Base-by-base conservation (phyloP, 495 filamentous ascomycete genomes). In the Neurospora cerealis region DNA sequence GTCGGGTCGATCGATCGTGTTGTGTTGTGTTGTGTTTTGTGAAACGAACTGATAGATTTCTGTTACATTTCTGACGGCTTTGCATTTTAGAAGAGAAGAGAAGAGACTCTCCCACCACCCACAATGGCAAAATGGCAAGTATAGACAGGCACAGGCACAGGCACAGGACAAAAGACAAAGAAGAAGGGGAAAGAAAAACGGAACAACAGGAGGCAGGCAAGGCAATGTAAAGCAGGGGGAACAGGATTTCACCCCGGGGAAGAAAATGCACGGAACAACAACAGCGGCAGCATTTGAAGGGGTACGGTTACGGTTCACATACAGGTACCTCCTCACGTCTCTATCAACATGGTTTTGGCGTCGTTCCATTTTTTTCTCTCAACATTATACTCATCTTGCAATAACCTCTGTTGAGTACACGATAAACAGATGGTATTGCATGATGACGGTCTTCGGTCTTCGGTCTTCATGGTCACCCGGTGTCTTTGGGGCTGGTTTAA, bases 1-100 rank as follows among this genome's bases (percentile, higher is more conserved):
- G 5, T 28, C 11, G 10, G 48, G 48, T 46, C 44, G 41, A 71
- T 40, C 66, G 70, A 73, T 73, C 70, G 37, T 38, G 75, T 70
- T 48, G 71, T 71, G 71, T 79, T 71, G 21, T 73, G 69, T 72
- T 69, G 42, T 32, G n/a, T 74, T 73, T 24, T 34, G 32, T 70
- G 66, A 40, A 54, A 70, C 70, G 28, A 70, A 69, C 41, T 70
- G 71, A 69, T 46, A 46, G 21, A 21, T 32, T 76, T 44, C 19
- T 60, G 72, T 48, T 74, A 46, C 74, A 73, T 36, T 39, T 32
- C 32, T 74, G 15, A 41, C 32, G 24, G 70, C 44, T 48, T 71
- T 74, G 32, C 72, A 70, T 70, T 72, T 40, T 44, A 73, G 40
- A 42, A 60, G 74, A 17, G 36, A 54, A 39, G 39, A 73, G 36